phyloP scores from a whole-genome alignment of 495 filamentous ascomycete species.

The Xylaria intraflava region DNA sequence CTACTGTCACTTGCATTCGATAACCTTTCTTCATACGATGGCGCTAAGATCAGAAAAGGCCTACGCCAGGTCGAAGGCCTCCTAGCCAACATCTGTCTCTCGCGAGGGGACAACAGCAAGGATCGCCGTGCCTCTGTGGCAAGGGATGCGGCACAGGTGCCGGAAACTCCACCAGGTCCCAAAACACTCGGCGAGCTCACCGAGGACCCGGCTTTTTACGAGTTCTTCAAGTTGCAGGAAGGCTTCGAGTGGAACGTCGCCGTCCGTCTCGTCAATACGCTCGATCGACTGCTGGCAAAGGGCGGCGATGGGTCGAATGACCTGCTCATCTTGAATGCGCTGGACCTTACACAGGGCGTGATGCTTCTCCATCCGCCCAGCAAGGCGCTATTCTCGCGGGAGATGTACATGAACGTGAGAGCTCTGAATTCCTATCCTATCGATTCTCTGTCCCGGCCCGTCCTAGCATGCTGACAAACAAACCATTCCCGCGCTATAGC shows the following conservation, averaged over 20 bases:
- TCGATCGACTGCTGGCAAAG: constrained; percentile 81
- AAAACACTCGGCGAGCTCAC: constrained; percentile 64
- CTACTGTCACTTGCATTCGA: constrained; percentile 91
- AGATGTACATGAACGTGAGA: constrained; percentile 86
- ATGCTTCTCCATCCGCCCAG: constrained; percentile 91
- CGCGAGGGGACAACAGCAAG: constrained; percentile 60
- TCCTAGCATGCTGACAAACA: neutral
- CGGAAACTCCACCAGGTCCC: constrained; percentile 29
- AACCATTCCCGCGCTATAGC: constrained; percentile 29
- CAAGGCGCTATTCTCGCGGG: constrained; percentile 77
- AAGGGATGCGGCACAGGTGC: constrained; percentile 71
- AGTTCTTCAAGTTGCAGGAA: constrained; percentile 95
- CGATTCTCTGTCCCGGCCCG: neutral
- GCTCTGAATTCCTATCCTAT: neutral
- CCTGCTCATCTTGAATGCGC: constrained; percentile 76
- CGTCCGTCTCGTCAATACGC: constrained; percentile 74
- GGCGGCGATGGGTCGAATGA: constrained; percentile 78
- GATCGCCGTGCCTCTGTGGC: constrained; percentile 67
- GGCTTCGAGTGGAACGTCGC: constrained; percentile 98
- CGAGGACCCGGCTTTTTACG: constrained; percentile 84
- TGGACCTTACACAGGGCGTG: constrained; percentile 85
- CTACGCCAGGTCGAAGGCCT: constrained; percentile 93
- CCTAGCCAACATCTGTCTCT: constrained; percentile 91
- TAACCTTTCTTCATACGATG: constrained; percentile 90
- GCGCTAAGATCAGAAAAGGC: constrained; percentile 82